These are phyloP conservation scores for Globisporangium spinosum DNA, from an alignment of 352 stramenopile genomes.

Conservation along the genomic window DNA sequence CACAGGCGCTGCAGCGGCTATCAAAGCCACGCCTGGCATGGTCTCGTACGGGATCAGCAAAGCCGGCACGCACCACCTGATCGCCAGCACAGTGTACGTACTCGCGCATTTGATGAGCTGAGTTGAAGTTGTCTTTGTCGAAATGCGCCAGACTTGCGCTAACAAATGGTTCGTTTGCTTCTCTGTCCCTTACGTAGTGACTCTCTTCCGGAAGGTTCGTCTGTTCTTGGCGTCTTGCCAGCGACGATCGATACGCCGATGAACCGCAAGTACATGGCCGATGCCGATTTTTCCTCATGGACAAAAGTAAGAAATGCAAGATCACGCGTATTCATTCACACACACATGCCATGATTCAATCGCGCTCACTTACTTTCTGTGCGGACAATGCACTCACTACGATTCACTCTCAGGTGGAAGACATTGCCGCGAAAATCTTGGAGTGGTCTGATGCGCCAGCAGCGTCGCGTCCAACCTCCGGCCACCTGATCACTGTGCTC, in stretches of 20 bases:
- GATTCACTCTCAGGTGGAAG: conserved; percentile 34
- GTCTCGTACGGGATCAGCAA: conserved; percentile 88
- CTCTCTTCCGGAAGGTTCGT: conserved; percentile 47
- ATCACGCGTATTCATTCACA: background rate
- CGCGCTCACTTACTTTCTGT: background rate
- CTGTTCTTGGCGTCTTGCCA: conserved; percentile 67
- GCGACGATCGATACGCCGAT: conserved; percentile 86
- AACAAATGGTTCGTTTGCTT: conserved; percentile 1
- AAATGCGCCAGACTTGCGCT: background rate
- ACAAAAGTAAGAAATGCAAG: conserved; percentile 43
- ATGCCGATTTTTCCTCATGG: conserved; percentile 83
- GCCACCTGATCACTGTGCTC: conserved; percentile 66
- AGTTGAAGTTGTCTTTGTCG: too few relatives aligned
- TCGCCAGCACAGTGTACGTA: conserved; percentile 77
- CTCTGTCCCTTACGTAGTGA: conserved; percentile 23
- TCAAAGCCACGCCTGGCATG: conserved; percentile 79
- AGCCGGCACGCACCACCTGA: conserved; percentile 85
- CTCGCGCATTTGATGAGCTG: too few relatives aligned
- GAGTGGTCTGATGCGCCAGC: conserved; percentile 51
- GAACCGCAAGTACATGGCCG: conserved; percentile 85
- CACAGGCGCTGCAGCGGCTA: conserved; percentile 75
- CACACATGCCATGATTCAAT: background rate
- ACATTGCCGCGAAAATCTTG: conserved; percentile 75
- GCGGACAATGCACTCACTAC: background rate
- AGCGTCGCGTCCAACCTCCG: conserved; percentile 44